Base-by-base conservation (phyloP, 306 rosid species). In the Cucurbita maxima region DNA sequence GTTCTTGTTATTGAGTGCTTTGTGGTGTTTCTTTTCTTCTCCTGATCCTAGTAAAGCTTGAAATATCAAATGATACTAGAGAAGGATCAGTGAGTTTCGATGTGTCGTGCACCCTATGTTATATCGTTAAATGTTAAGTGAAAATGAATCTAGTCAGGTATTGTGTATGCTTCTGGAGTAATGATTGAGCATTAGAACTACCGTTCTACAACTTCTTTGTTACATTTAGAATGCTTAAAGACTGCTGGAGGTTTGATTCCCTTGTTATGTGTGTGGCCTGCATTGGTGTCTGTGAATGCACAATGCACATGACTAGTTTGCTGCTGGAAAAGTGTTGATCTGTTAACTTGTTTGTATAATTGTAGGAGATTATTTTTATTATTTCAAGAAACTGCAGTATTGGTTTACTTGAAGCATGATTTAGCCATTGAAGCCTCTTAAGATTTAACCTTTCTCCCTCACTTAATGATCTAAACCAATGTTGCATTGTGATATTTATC, bases 161-260 rank as follows among this genome's bases (percentile, higher is more conserved):
- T 34, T 8, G 9, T 34, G 34, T 47, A 25, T 47, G 58, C 8
- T 69, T 69, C 58, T 70, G 74, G 34, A 70, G 30, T 47, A 51
- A 51, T 51, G 47, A 4, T 34, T 34, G 47, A 51, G 30, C 47
- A 50, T 34, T 70, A 34, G 74, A 70, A 34, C 43, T 50, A 48
- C 53, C 34, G 59, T 30, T 34, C 30, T 34, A 70, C 30, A 13
- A 44, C 15, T 70, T 15, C 25, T 50, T 34, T 51, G 58, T 25
- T 70, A 15, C 22, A n/a, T 7, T 48, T 25, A 48, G 43, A 48
- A 47, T 14, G 41, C 8, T 69, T 15, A 13, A 8, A 13, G 59
- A 48, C 59, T 70, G 10, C 43, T 70, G 74, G 74, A 70, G 47
- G 59, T 70, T 70, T 70, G 38, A 13, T 68, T 68, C 72, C 72